Percentiles rank a stretch among this genome's conserved stretches.
Conservation (phyloP, 2,329 filamentous ascomycete species). For the Talaromyces albobiverticillius region DNA sequence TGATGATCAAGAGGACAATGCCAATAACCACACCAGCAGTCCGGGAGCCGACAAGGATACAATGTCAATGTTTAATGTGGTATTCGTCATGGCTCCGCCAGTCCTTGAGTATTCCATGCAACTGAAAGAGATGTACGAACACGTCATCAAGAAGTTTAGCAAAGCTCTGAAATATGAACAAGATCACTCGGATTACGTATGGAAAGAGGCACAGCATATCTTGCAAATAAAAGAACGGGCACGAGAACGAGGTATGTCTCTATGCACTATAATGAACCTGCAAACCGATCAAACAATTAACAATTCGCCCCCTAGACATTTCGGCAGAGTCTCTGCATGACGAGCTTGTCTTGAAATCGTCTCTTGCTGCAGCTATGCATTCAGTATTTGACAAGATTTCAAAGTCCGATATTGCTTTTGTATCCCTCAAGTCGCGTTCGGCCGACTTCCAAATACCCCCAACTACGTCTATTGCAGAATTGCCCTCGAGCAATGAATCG, state of each 20-base stretch:
- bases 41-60: constrained; percentile 50
- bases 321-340: constrained; percentile 39
- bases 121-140: constrained; percentile 77
- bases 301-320: constrained; percentile 23
- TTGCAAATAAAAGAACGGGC: constrained; percentile 77
- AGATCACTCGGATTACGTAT: constrained; percentile 83
- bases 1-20: neutral
- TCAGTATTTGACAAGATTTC: constrained; percentile 80
- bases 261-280: constrained; percentile 16
- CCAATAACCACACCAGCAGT: constrained; percentile 21
- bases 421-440: constrained; percentile 67
- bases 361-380: constrained; percentile 76
- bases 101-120: constrained; percentile 70
- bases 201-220: constrained; percentile 83
- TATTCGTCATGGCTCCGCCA: constrained; percentile 83
- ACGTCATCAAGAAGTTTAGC: constrained; percentile 88
- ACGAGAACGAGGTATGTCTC: constrained; percentile 53
- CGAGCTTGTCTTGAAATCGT: constrained; percentile 59
- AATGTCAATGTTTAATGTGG: constrained; percentile 97
- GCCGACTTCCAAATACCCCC: constrained; percentile 64
- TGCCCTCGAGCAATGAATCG: constrained; percentile 66
- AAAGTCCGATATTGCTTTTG: constrained; percentile 78
- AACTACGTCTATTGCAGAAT: constrained; percentile 65
- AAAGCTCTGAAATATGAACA: constrained; percentile 93
- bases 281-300: too few species aligned